Percentiles rank a stretch among this genome's conserved stretches.
Conservation (phyloP, 2,329 filamentous ascomycete species). For the Leptographium flavum region DNA sequence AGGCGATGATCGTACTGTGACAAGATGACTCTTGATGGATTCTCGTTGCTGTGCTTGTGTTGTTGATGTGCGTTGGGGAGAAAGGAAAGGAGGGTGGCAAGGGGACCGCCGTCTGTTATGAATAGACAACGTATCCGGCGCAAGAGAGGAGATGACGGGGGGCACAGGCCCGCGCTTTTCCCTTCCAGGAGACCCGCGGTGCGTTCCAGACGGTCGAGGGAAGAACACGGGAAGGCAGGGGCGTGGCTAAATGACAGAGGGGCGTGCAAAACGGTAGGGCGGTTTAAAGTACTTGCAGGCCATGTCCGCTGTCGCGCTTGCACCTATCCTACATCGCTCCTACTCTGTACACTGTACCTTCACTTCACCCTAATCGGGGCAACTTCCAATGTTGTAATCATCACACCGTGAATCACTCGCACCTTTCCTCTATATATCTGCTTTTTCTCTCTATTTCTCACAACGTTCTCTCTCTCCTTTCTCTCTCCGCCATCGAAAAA, state of each 20-base stretch:
- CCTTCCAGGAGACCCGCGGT: neutral
- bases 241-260: neutral
- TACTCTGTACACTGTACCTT: too few species aligned
- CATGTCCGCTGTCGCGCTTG: neutral
- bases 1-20: conserved; percentile 47
- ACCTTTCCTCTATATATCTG: too few species aligned
- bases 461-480: too few species aligned
- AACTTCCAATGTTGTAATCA: too few species aligned
- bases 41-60: conserved; percentile 26
- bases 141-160: neutral
- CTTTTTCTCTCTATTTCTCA: too few species aligned
- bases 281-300: neutral
- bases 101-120: conserved; percentile 18
- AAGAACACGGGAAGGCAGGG: neutral
- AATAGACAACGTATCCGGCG: too few species aligned
- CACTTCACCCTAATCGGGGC: too few species aligned
- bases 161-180: conserved; percentile 6
- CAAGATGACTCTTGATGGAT: conserved; percentile 38
- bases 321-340: too few species aligned
- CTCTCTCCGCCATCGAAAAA: too few species aligned
- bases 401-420: too few species aligned
- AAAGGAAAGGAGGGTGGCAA: conserved; percentile 18
- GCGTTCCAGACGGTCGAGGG: neutral
- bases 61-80: conserved; percentile 35
- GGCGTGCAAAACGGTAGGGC: neutral